phyloP scores from a whole-genome alignment of 179 eudicot species.

The Drosera spatulata region DNA sequence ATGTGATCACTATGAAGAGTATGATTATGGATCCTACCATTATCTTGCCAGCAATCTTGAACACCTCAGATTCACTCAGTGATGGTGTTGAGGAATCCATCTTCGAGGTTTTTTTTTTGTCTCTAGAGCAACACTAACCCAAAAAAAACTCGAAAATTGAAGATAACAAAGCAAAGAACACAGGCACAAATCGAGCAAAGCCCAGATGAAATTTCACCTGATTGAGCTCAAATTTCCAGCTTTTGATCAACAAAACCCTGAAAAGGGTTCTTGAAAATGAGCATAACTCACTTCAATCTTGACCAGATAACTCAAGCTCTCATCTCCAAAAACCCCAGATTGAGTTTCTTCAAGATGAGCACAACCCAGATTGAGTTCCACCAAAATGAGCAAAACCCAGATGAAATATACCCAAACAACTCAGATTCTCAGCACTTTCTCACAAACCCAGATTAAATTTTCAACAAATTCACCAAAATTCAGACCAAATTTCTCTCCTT shows the following conservation, averaged over 20 bases:
- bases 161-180: neutral
- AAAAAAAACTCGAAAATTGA: neutral
- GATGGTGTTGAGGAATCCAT: conserved; percentile 8
- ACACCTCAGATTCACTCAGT: conserved; percentile 7
- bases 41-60: conserved; percentile 31
- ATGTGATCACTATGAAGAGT: conserved; percentile 31
- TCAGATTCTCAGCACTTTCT: too few relatives aligned
- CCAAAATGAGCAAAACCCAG: neutral
- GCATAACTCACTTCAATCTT: neutral
- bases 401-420: neutral
- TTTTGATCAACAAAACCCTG: neutral
- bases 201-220: neutral
- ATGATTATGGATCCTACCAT: conserved; percentile 30
- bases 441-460: neutral
- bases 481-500: too few relatives aligned
- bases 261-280: neutral
- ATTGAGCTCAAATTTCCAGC: neutral
- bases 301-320: neutral
- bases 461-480: neutral
- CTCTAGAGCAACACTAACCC: conserved; percentile 1
- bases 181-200: neutral
- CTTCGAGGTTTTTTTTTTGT: too few relatives aligned
- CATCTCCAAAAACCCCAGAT: neutral
- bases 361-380: neutral
- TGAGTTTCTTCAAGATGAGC: neutral